phyloP scores from a whole-genome alignment of 1,284 basidiomycete genomes.

The Cryptococcus sp. region DNA sequence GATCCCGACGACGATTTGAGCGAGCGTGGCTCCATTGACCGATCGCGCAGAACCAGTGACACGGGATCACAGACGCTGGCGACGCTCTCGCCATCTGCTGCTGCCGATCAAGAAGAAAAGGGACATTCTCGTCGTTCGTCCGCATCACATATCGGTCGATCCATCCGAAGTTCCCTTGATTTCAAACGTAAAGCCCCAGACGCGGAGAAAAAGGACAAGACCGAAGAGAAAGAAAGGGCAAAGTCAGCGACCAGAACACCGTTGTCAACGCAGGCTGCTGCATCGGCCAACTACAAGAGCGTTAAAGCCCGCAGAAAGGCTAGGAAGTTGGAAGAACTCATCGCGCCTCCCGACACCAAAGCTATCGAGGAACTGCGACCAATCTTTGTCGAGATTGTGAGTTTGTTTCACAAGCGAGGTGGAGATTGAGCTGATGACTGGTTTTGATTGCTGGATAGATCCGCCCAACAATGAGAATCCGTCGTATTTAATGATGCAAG shows the following conservation, averaged over 20 bases:
- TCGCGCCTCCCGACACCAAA: constrained; percentile 74
- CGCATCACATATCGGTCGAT: constrained; percentile 4
- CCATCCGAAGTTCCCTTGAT: constrained; percentile 26
- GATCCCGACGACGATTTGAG: constrained; percentile 45
- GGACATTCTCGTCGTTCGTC: constrained; percentile 19
- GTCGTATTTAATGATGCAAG: too few relatives aligned
- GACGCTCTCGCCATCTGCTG: neutral
- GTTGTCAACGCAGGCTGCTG: neutral
- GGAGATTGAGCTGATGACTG: neutral
- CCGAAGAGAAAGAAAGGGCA: neutral
- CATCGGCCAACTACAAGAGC: neutral
- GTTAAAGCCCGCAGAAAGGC: neutral
- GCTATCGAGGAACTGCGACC: constrained; percentile 76
- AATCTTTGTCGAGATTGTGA: constrained; percentile 84
- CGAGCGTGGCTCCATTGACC: constrained; percentile 33
- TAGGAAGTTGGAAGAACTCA: constrained; percentile 44
- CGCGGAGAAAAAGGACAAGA: constrained; percentile 5
- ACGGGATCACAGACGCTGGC: neutral
- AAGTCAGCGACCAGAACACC: neutral
- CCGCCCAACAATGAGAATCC: neutral
- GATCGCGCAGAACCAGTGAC: neutral
- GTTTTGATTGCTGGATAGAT: neutral
- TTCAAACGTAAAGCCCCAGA: constrained; percentile 21
- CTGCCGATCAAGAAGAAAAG: neutral
- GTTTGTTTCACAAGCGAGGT: constrained; percentile 28